Percentiles rank a stretch among this genome's conserved stretches.
These are phyloP conservation scores for Quercus bicolor DNA, from an alignment of 306 rosid species.

Conservation along the genomic window DNA sequence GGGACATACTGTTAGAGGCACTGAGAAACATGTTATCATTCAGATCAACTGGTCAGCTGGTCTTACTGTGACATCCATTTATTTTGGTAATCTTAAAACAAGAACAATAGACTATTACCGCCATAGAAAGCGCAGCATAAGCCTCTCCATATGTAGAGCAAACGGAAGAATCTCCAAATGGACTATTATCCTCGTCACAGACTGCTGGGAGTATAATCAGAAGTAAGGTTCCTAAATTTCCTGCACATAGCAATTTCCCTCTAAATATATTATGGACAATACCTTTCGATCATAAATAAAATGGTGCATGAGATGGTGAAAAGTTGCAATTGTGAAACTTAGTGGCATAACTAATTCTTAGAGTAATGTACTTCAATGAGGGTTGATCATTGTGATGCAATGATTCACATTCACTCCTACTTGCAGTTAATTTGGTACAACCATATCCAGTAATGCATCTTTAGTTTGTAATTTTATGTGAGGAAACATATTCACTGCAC, in stretches of 20 bases:
- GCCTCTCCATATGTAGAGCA: neutral
- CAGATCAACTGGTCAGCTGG: neutral
- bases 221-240: neutral
- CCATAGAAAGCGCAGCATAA: slow-evolving; percentile 6
- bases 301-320: too few species aligned
- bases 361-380: neutral
- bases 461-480: neutral
- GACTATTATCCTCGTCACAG: neutral
- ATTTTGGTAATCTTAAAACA: neutral
- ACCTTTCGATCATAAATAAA: neutral
- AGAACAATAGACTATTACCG: neutral
- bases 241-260: neutral
- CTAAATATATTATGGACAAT: neutral
- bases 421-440: too few species aligned
- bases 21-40: neutral
- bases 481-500: neutral
- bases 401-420: neutral
- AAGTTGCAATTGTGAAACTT: too few species aligned
- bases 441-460: too few species aligned
- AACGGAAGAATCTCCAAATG: neutral
- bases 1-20: neutral
- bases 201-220: slow-evolving; percentile 1
- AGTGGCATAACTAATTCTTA: neutral
- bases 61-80: neutral
- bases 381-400: neutral